Conservation (phyloP, 257 asterid species). For the Ballota nigra region DNA sequence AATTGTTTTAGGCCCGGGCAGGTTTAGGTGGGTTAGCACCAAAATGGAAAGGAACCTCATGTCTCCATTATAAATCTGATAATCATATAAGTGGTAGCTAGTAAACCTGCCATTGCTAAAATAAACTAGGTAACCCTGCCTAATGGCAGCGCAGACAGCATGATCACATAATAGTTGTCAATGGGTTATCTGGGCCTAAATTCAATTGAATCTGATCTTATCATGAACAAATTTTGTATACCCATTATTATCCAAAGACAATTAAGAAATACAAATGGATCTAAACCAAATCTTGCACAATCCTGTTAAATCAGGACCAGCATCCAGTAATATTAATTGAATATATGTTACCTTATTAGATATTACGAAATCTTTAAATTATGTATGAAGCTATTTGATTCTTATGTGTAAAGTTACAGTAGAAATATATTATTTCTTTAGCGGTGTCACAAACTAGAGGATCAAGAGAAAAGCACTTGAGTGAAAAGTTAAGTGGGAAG, state of each 20-base stretch:
- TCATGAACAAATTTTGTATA: not conserved
- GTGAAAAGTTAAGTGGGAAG: not conserved
- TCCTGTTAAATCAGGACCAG: too few species aligned
- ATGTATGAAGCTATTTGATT: not conserved
- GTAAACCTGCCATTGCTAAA: not conserved
- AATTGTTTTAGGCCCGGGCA: not conserved
- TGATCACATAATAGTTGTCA: too few species aligned
- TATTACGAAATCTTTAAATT: not conserved
- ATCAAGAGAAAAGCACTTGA: not conserved
- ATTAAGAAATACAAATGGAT: too few species aligned
- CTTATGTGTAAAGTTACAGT: not conserved
- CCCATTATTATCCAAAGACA: too few species aligned
- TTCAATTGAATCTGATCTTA: not conserved
- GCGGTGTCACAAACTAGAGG: not conserved
- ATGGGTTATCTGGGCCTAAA: too few species aligned
- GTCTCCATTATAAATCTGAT: too few species aligned
- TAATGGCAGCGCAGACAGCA: not conserved
- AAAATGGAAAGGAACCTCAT: not conserved
- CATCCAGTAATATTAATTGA: too few species aligned
- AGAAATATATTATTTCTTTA: not conserved
- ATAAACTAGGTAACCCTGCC: not conserved
- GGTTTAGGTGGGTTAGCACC: not conserved
- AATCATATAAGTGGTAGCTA: too few species aligned
- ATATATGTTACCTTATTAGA: too few species aligned
- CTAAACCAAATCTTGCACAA: too few species aligned